phyloP scores from a whole-genome alignment of 2,329 filamentous ascomycete genomes.

The Dactylellina drechsleri region DNA sequence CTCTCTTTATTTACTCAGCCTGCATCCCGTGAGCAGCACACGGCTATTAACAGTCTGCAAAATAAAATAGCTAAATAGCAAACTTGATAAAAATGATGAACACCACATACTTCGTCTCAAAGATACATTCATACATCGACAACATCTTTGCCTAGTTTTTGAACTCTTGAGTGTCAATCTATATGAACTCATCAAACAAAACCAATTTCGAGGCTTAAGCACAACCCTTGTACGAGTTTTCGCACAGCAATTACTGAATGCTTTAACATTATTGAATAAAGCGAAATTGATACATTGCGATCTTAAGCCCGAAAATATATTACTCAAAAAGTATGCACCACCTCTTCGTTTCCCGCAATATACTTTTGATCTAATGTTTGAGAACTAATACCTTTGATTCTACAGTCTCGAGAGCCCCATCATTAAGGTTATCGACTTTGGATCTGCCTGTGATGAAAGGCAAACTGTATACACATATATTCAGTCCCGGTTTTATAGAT shows the following conservation, averaged over 20 bases:
- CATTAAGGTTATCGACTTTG: constrained; percentile 99
- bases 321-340: constrained; percentile 82
- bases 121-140: constrained; percentile 96
- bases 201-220: constrained; percentile 96
- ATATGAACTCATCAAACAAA: constrained; percentile 99
- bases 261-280: constrained; percentile 90
- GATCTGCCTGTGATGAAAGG: constrained; percentile 95
- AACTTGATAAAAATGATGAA: constrained; percentile 99
- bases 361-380: neutral
- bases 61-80: constrained; percentile 81
- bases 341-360: neutral
- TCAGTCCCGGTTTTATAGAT: constrained; percentile 96
- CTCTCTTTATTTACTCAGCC: neutral
- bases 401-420: constrained; percentile 89
- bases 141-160: constrained; percentile 96
- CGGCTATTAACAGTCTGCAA: no score
- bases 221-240: constrained; percentile 97
- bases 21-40: neutral
- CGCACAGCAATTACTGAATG: constrained; percentile 94
- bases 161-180: constrained; percentile 96
- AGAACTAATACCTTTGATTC: neutral
- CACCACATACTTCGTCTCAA: constrained; percentile 94
- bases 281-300: constrained; percentile 97
- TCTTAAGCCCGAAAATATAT: constrained; percentile 96
- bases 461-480: constrained; percentile 99